A percentile compares a stretch with the other conserved stretches of the same genome.
These are phyloP conservation scores for Emmonsiellopsis sp. DNA, from an alignment of 2,329 filamentous ascomycete species.

Conservation along the genomic window DNA sequence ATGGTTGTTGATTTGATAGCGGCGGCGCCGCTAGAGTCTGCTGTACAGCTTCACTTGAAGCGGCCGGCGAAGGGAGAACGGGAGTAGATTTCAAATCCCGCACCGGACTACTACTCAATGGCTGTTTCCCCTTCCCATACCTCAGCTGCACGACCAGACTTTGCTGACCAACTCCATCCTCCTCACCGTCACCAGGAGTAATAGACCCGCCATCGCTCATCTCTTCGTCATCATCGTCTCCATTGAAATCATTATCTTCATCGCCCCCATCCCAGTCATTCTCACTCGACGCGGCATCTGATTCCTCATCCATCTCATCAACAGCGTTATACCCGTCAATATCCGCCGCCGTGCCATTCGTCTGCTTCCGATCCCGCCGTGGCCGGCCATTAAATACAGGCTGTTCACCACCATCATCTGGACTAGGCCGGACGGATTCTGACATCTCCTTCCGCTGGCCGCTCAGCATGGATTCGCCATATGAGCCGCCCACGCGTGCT, in stretches of 20 bases:
- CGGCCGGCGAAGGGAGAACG: too few relatives aligned
- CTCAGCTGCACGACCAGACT: slow-evolving; percentile 67
- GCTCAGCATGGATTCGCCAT: slow-evolving; percentile 47
- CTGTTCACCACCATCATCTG: slow-evolving; percentile 30
- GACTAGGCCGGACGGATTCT: slow-evolving; percentile 19
- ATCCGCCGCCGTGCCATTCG: slow-evolving; percentile 26
- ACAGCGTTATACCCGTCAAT: slow-evolving; percentile 49
- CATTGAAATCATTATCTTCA: slow-evolving; percentile 57
- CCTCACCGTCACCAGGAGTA: slow-evolving; percentile 34
- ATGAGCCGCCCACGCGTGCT: slow-evolving; percentile 43
- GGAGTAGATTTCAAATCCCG: too few relatives aligned
- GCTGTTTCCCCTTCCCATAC: slow-evolving; percentile 26
- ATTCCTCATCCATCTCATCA: slow-evolving; percentile 57
- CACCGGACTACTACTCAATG: neutral
- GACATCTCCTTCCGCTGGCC: slow-evolving; percentile 35
- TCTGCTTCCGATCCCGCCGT: slow-evolving; percentile 21
- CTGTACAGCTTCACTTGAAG: neutral
- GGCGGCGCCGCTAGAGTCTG: neutral
- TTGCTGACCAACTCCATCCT: slow-evolving; percentile 44
- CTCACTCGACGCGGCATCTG: slow-evolving; percentile 47
- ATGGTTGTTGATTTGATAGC: neutral
- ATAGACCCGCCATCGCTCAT: slow-evolving; percentile 30
- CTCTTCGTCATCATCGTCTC: slow-evolving; percentile 44
- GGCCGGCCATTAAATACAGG: slow-evolving; percentile 29
- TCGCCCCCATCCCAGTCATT: slow-evolving; percentile 67